Conservation (phyloP, 129 eudicot species). For the Flaveria robusta region DNA sequence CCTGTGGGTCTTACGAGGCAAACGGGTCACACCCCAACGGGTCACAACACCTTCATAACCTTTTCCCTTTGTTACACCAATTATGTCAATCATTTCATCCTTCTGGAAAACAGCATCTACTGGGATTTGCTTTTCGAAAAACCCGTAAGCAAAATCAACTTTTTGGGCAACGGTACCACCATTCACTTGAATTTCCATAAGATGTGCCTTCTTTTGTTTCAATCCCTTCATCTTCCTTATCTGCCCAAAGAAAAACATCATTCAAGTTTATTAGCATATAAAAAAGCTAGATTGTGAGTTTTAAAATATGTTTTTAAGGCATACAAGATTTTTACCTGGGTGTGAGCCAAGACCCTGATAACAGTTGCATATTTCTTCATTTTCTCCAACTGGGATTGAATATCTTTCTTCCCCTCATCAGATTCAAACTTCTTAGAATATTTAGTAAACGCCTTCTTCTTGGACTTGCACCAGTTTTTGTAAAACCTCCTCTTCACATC, state of each 20-base stretch:
- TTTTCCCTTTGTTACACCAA: slow-evolving; percentile 74
- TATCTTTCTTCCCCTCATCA: slow-evolving; percentile 69
- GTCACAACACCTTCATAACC: slow-evolving; percentile 85
- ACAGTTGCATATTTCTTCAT: slow-evolving; percentile 67
- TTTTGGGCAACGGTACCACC: slow-evolving; percentile 69
- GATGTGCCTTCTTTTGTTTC: slow-evolving; percentile 79
- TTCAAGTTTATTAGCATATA: neutral
- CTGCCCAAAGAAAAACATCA: slow-evolving; percentile 19
- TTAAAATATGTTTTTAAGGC: neutral
- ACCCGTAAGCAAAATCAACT: slow-evolving; percentile 63
- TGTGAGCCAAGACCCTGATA: slow-evolving; percentile 73
- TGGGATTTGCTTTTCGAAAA: slow-evolving; percentile 68
- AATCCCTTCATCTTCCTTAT: slow-evolving; percentile 76
- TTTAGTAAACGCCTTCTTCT: slow-evolving; percentile 73
- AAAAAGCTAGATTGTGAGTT: neutral
- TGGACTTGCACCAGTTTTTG: slow-evolving; percentile 83
- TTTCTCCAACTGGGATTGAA: slow-evolving; percentile 66
- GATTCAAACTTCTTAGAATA: slow-evolving; percentile 62
- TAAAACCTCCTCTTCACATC: slow-evolving; percentile 72
- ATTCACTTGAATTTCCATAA: slow-evolving; percentile 75
- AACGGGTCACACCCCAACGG: slow-evolving; percentile 81
- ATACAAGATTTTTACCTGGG: slow-evolving; percentile 1
- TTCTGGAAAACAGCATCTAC: slow-evolving; percentile 74
- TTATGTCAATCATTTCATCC: slow-evolving; percentile 75
- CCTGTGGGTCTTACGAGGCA: slow-evolving; percentile 76